These are phyloP conservation scores for Cardamine resedifolia DNA, from an alignment of 345 rosid species.

Conservation along the genomic window DNA sequence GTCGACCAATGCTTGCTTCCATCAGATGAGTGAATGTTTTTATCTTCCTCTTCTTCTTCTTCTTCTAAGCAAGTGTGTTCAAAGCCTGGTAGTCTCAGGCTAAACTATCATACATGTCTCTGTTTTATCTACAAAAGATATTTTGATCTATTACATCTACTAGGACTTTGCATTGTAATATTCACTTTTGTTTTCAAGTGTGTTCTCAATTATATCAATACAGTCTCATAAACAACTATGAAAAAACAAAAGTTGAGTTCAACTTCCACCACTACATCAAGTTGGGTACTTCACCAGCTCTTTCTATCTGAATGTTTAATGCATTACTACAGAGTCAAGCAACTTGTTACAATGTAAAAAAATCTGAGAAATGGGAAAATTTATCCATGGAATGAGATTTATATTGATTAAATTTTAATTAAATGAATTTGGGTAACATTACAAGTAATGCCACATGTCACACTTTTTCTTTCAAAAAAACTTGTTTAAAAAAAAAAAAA, in stretches of 20 bases:
- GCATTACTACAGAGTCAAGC: not conserved
- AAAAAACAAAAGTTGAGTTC: not conserved
- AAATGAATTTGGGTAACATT: no score
- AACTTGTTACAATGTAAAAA: constrained; percentile 2
- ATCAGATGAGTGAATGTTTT: constrained; percentile 44
- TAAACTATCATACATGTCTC: constrained; percentile 6
- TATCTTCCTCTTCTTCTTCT: no score
- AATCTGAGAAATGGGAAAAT: not conserved
- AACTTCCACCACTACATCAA: not conserved
- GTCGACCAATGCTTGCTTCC: constrained; percentile 85
- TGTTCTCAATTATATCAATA: not conserved
- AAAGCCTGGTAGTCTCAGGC: not conserved
- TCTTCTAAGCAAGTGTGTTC: not conserved
- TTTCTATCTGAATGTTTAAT: not conserved
- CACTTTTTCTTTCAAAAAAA: no score
- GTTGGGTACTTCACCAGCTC: not conserved
- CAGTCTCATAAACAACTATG: not conserved
- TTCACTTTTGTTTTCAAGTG: not conserved
- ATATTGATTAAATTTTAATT: not conserved
- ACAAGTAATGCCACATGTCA: no score
- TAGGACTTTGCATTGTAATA: constrained; percentile 1
- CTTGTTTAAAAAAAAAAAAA: no score
- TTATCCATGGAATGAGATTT: no score
- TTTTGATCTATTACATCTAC: not conserved
- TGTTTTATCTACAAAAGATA: constrained; percentile 6